Evolutionary conservation across 768 basidiomycete genomes (phyloP).

Genomic region (Sarcomyxa edulis): DNA sequence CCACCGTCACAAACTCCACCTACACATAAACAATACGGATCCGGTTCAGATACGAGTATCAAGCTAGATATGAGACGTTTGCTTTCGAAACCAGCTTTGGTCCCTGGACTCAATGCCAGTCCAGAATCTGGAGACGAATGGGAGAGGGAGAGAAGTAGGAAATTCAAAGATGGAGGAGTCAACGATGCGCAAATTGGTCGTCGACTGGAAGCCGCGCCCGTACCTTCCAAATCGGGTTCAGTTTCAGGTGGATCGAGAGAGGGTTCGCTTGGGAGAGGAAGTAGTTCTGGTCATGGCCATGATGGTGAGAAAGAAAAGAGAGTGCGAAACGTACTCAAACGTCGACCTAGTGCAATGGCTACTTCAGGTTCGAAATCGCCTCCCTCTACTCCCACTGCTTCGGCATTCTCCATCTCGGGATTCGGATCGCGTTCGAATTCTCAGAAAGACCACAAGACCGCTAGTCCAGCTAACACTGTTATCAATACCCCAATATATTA

Average conservation of each 20-base stretch:
- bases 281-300: background rate
- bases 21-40: too few species aligned
- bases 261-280: background rate
- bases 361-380: slow-evolving; percentile 1
- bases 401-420: too few species aligned
- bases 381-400: background rate
- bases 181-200: slow-evolving; percentile 2
- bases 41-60: too few species aligned
- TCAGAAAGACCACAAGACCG: background rate
- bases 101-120: background rate
- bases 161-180: background rate
- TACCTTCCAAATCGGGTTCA: background rate
- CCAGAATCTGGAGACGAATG: slow-evolving; percentile 1
- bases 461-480: background rate
- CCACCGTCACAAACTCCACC: too few species aligned
- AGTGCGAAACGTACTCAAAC: slow-evolving; percentile 5
- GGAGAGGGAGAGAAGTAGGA: background rate
- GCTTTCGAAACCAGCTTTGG: slow-evolving; percentile 23
- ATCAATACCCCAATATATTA: slow-evolving; percentile 1
- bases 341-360: slow-evolving; percentile 5
- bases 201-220: slow-evolving; percentile 1
- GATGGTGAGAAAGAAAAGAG: slow-evolving; percentile 4
- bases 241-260: too few species aligned
- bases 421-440: background rate
- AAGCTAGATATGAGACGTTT: slow-evolving; percentile 31